Conservation (phyloP, 176 grass and related monocot genomes). For the Oryza coarctata region DNA sequence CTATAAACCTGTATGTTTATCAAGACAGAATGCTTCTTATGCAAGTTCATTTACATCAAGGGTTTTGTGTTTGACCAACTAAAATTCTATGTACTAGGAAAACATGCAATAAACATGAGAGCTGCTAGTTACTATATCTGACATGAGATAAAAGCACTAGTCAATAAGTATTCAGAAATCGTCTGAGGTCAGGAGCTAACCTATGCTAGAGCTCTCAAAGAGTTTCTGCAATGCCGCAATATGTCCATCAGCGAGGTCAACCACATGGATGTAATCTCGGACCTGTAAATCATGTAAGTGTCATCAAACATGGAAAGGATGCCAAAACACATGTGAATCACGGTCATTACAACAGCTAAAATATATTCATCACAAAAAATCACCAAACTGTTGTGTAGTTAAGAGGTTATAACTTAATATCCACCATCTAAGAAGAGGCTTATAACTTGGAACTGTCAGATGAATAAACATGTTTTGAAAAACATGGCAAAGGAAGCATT, state of each 20-base stretch:
- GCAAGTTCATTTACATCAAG: not conserved
- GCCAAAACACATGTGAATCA: not conserved
- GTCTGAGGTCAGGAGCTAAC: constrained; percentile 32
- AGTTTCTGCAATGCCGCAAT: constrained; percentile 80
- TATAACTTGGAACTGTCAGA: constrained; percentile 14
- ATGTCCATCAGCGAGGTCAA: constrained; percentile 89
- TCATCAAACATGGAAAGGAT: constrained; percentile 18
- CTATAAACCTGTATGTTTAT: not conserved
- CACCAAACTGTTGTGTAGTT: not conserved
- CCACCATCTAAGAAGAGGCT: not conserved
- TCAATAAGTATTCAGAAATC: constrained; percentile 1
- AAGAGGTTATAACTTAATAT: not conserved
- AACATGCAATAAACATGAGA: not conserved
- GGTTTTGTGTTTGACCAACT: not conserved
- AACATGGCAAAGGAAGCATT: not conserved
- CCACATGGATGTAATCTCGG: constrained; percentile 89
- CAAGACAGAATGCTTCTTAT: not conserved
- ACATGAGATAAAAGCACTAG: not conserved
- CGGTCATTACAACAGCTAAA: not conserved
- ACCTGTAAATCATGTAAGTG: constrained; percentile 47
- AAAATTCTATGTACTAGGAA: not conserved
- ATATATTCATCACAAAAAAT: constrained; percentile 1
- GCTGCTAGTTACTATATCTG: not conserved
- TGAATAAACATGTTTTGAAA: not conserved
- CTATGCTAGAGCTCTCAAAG: constrained; percentile 67